Percentiles rank a stretch among this genome's conserved stretches.
These are phyloP conservation scores for Rubia occidens DNA, from an alignment of 305 asterid genomes.

Conservation along the genomic window DNA sequence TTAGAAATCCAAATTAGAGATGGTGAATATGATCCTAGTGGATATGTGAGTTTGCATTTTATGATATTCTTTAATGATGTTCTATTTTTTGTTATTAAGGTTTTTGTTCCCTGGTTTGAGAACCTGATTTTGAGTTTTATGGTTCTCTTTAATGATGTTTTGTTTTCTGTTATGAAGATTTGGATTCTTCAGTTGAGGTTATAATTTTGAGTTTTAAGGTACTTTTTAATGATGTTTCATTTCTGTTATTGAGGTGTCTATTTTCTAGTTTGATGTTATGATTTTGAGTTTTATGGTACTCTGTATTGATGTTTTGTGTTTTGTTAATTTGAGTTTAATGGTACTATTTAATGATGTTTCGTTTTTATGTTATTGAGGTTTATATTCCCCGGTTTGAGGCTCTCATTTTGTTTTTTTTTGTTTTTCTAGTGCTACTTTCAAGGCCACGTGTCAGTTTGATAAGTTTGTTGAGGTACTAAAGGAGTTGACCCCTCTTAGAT, in stretches of 20 bases:
- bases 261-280: not conserved
- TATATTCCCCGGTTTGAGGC: not conserved
- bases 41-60: not conserved
- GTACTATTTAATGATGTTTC: not conserved
- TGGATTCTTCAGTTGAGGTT: no score
- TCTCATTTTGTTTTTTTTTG: not conserved
- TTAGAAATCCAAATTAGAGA: not conserved
- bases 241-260: not conserved
- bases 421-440: not conserved
- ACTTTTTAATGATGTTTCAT: not conserved
- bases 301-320: no score
- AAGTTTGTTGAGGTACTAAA: not conserved
- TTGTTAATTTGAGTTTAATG: not conserved
- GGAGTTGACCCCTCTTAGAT: not conserved
- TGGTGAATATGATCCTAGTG: not conserved
- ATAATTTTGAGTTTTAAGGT: not conserved
- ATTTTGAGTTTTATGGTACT: not conserved
- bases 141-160: not conserved
- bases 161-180: no score
- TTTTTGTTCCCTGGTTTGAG: not conserved
- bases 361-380: not conserved
- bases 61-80: not conserved
- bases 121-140: not conserved
- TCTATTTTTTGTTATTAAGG: not conserved
- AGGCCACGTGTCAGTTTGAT: not conserved